Percentiles rank a stretch among this genome's conserved stretches.
Evolutionary conservation across 1,284 basidiomycete genomes (phyloP).

Genomic region (Ceratobasidium sp.): DNA sequence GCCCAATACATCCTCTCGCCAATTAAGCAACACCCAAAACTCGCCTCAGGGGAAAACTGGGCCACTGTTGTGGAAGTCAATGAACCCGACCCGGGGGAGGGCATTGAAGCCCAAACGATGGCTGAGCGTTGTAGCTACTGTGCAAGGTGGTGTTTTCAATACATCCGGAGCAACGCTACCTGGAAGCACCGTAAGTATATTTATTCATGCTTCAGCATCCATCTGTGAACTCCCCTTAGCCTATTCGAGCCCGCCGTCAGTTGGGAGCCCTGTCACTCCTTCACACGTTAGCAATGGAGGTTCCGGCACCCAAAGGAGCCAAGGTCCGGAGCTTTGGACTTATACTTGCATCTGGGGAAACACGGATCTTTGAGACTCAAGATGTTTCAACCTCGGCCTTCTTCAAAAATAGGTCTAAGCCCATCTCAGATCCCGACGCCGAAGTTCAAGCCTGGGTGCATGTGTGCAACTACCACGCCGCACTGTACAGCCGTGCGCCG

Average conservation of each 20-base stretch:
- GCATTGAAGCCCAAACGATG: conserved; percentile 32
- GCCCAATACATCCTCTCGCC: conserved; percentile 20
- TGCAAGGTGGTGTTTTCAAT: conserved; percentile 2
- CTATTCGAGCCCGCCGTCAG: not conserved
- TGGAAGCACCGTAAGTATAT: conserved; percentile 13
- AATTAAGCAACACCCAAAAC: conserved; percentile 7
- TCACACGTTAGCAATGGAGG: conserved; percentile 21
- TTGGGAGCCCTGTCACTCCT: conserved; percentile 24
- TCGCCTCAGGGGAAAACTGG: conserved; percentile 28
- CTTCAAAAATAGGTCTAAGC: conserved; percentile 21
- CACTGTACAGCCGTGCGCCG: conserved; percentile 30
- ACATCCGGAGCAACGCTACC: conserved; percentile 14
- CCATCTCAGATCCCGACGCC: conserved; percentile 9
- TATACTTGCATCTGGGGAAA: conserved; percentile 30
- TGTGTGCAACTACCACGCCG: conserved; percentile 33
- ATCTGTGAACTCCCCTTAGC: not conserved
- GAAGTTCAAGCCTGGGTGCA: conserved; percentile 35
- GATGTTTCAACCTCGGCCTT: not conserved
- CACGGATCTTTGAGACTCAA: conserved; percentile 34
- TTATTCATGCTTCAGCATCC: not conserved
- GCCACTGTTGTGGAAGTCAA: conserved; percentile 30
- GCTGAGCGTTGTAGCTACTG: conserved; percentile 22
- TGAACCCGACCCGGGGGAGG: conserved; percentile 26
- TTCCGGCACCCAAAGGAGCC: conserved; percentile 27
- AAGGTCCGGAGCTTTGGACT: conserved; percentile 34